Percentiles rank a stretch among this genome's conserved stretches.
phyloP scores from a whole-genome alignment of 805 yeast genomes.

The Pichia exigua region DNA sequence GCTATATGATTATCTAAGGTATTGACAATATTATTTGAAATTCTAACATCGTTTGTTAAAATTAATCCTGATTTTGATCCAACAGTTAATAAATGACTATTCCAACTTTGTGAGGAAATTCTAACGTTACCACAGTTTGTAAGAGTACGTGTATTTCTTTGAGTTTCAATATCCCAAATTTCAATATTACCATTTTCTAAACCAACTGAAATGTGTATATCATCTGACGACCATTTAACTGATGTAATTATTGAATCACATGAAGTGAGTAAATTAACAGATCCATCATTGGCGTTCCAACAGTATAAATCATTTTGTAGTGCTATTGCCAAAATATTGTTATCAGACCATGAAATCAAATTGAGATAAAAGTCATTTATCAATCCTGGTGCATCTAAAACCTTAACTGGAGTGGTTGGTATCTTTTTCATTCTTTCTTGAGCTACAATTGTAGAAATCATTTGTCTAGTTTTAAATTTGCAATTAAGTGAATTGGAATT shows the following conservation, averaged over 20 bases:
- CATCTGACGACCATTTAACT: slow-evolving; percentile 86
- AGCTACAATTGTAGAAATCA: slow-evolving; percentile 38
- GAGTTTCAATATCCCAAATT: slow-evolving; percentile 87
- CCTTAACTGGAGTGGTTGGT: slow-evolving; percentile 85
- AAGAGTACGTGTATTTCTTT: slow-evolving; percentile 71
- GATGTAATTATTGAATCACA: slow-evolving; percentile 55
- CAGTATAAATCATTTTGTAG: slow-evolving; percentile 75
- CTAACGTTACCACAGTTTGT: slow-evolving; percentile 58
- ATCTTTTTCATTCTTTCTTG: slow-evolving; percentile 67
- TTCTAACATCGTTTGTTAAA: slow-evolving; percentile 83
- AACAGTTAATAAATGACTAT: slow-evolving; percentile 68
- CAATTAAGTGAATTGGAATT: slow-evolving; percentile 8
- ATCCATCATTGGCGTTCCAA: slow-evolving; percentile 85
- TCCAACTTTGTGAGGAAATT: slow-evolving; percentile 81
- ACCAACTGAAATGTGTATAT: slow-evolving; percentile 78
- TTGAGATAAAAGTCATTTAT: slow-evolving; percentile 89
- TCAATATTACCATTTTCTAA: slow-evolving; percentile 76
- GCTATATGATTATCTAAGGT: slow-evolving; percentile 64
- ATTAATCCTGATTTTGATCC: slow-evolving; percentile 85
- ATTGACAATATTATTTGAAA: slow-evolving; percentile 64
- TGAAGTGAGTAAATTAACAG: slow-evolving; percentile 59
- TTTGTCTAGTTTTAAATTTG: slow-evolving; percentile 17
- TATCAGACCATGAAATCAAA: slow-evolving; percentile 78
- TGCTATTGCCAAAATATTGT: slow-evolving; percentile 81
- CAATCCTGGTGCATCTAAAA: slow-evolving; percentile 92